phyloP scores from a whole-genome alignment of 2,329 filamentous ascomycete genomes.

The Fusarium sp. region DNA sequence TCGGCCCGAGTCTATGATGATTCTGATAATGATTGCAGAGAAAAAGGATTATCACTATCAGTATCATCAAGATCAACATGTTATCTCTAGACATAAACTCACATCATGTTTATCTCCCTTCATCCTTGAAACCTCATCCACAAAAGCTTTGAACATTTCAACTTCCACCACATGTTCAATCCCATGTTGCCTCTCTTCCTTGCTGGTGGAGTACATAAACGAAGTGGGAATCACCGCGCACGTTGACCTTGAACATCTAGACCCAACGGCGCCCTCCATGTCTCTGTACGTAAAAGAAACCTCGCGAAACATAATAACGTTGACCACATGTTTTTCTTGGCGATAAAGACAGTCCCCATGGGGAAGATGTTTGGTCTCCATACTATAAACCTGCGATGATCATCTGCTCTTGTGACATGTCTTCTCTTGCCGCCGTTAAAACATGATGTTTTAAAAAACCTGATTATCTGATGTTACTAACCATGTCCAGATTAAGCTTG shows the following conservation, averaged over 20 bases:
- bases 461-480: not conserved
- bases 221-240: slow-evolving; percentile 15
- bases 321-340: slow-evolving; percentile 31
- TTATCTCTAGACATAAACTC: not conserved
- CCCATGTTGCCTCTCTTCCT: not conserved
- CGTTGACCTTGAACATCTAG: slow-evolving; percentile 13
- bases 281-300: slow-evolving; percentile 33
- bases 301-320: slow-evolving; percentile 23
- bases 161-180: slow-evolving; percentile 14
- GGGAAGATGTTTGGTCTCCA: slow-evolving; percentile 24
- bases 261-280: slow-evolving; percentile 1
- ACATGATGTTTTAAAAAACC: not conserved
- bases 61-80: not conserved
- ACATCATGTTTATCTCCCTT: slow-evolving; percentile 1
- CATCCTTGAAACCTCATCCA: slow-evolving; percentile 5
- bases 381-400: not conserved
- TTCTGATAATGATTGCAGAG: slow-evolving; percentile 5
- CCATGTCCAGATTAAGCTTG: slow-evolving; percentile 15
- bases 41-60: not conserved
- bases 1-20: slow-evolving; percentile 20
- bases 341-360: slow-evolving; percentile 26
- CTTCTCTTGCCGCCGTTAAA: too few species aligned
- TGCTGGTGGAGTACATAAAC: slow-evolving; percentile 10
- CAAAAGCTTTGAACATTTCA: slow-evolving; percentile 17
- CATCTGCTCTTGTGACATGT: not conserved